These are phyloP conservation scores for Mucor piriformis DNA, from an alignment of 371 early-diverging fungal species.

Conservation along the genomic window DNA sequence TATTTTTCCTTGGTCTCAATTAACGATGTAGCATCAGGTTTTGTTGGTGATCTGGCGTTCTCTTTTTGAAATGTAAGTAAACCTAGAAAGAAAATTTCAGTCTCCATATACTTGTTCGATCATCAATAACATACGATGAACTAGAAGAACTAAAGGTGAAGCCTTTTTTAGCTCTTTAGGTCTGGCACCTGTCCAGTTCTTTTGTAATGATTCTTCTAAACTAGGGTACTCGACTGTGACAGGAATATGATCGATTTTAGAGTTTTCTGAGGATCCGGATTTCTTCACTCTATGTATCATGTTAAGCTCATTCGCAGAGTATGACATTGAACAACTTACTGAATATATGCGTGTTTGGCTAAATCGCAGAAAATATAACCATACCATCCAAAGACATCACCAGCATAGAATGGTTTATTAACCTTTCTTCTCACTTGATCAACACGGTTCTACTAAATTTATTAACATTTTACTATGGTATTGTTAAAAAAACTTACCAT, in stretches of 20 bases:
- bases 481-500: conserved; percentile 29
- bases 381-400: conserved; percentile 73
- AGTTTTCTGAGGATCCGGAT: conserved; percentile 37
- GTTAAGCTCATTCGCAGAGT: neutral
- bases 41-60: conserved; percentile 27
- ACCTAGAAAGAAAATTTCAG: conserved; percentile 17
- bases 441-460: conserved; percentile 41
- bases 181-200: conserved; percentile 34
- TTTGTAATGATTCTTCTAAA: conserved; percentile 38
- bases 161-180: conserved; percentile 41
- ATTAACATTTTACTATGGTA: neutral
- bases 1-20: conserved; percentile 21
- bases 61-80: conserved; percentile 39
- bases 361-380: conserved; percentile 89
- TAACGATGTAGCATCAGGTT: conserved; percentile 22
- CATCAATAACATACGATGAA: conserved; percentile 44
- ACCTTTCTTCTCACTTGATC: conserved; percentile 58
- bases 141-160: conserved; percentile 53
- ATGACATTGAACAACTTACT: conserved; percentile 39
- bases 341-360: conserved; percentile 66
- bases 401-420: conserved; percentile 66
- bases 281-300: conserved; percentile 11
- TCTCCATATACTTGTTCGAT: no score
- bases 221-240: conserved; percentile 46
- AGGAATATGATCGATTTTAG: conserved; percentile 41